Base-by-base conservation (phyloP, 1,139 yeast species). In the Magnusiomyces paraingens region DNA sequence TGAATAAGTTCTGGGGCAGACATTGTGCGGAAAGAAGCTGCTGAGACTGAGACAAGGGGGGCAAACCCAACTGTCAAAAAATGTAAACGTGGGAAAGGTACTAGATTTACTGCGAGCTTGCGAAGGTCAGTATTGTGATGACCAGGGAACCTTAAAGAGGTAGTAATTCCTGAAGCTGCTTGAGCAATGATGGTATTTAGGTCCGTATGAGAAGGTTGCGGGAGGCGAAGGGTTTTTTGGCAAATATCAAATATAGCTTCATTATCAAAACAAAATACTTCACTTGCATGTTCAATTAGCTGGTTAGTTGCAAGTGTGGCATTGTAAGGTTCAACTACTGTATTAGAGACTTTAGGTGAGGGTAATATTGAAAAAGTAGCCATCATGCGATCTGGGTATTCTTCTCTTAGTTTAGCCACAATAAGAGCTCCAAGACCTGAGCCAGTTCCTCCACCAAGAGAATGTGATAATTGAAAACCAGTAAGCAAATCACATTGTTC, bases 371-470 rank as follows among this genome's bases (percentile, higher is more conserved):
- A 86, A 62, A 86, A 87, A 0, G 99, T 89, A 55, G 87, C 87
- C n/a, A 88, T 76, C 51, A 93, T 70, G 65, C 90, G 91, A 67
- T 91, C 91, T 53, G 85, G 83, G 65, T 83, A 91, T 56, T 91
- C 73, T 66, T 94, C 99, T 54, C 82, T 81, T 57, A 94, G 70
- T 26, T 83, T 73, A 67, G 93, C 98, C 49, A 93, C 71, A 48
- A 93, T 63, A 58, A 80, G 80, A 0, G 96, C 88, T 0, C 99
- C 99, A 46, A 90, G 81, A 6, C 99, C 99, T 0, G 96, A 86
- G 0, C 99, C 99, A 0, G 99, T 93, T 39, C 99, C 99, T 26
- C 99, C 99, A 0, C 97, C 98, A 14, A 94, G 95, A 15, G 97
- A 88, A 68, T 93, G 99, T 55, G 91, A 70, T 59, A 93, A 72